Conservation (phyloP, 75 land plant genomes). For the Pinus taeda region DNA sequence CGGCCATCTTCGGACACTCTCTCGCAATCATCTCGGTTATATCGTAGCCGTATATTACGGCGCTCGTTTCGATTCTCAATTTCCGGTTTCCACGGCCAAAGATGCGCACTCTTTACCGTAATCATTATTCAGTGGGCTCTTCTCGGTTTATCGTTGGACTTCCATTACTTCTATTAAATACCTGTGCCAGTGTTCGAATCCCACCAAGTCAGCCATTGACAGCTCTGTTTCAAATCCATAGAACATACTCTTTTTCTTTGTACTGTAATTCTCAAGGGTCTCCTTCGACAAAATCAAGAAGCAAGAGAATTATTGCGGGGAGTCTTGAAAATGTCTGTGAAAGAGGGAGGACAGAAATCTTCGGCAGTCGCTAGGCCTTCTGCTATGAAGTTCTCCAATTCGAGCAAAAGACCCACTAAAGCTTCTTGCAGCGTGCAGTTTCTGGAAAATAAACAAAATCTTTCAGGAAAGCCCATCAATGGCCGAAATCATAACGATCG, state of each 20-base stretch:
- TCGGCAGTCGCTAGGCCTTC: background rate
- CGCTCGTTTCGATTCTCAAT: background rate
- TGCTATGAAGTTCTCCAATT: background rate
- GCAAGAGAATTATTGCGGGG: too few species aligned
- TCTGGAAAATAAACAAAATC: background rate
- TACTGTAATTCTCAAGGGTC: background rate
- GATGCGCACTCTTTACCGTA: background rate
- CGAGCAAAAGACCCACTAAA: background rate
- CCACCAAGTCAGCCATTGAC: background rate
- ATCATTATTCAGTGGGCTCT: background rate
- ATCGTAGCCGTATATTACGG: background rate
- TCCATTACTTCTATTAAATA: too few species aligned
- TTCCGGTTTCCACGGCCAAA: background rate
- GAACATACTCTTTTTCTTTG: background rate
- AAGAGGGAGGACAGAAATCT: constrained; percentile 5
- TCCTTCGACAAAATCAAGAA: too few species aligned
- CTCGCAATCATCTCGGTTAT: background rate
- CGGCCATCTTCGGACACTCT: background rate
- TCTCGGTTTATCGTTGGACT: too few species aligned
- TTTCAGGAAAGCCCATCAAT: background rate
- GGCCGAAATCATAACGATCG: background rate
- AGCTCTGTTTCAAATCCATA: too few species aligned
- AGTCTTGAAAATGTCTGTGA: background rate
- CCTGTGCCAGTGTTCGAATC: background rate
- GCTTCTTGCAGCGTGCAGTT: background rate